Evolutionary conservation across 2,329 filamentous ascomycete species (phyloP).

Genomic region (Fusarium concolor): DNA sequence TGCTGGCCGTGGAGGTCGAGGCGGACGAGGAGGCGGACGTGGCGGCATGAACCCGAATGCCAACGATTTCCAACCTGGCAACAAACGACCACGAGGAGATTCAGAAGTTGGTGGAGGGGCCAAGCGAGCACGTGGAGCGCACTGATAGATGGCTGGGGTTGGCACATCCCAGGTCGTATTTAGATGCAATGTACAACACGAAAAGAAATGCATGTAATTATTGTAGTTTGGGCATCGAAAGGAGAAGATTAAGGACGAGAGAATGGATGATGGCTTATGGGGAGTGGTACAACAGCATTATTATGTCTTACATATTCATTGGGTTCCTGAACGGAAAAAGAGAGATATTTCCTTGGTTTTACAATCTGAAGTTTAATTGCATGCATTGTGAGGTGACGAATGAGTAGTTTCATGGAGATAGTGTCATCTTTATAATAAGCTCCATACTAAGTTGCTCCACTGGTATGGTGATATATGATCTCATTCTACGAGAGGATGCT

Average conservation of each 20-base stretch:
- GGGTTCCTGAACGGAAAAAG: slow-evolving; percentile 43
- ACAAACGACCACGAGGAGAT: slow-evolving; percentile 68
- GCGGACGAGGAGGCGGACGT: slow-evolving; percentile 59
- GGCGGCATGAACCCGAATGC: slow-evolving; percentile 62
- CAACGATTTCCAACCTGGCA: slow-evolving; percentile 68
- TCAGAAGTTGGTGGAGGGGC: slow-evolving; percentile 56
- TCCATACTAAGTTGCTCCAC: not conserved
- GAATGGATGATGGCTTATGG: slow-evolving; percentile 21
- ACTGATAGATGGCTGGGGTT: slow-evolving; percentile 42
- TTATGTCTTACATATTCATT: slow-evolving; percentile 32
- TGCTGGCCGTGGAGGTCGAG: slow-evolving; percentile 53
- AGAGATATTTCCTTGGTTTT: slow-evolving; percentile 36
- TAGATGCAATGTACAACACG: slow-evolving; percentile 41
- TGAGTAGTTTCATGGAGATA: not conserved
- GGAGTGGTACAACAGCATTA: slow-evolving; percentile 31
- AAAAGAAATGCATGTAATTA: slow-evolving; percentile 41
- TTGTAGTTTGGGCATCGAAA: slow-evolving; percentile 29
- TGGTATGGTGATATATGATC: not conserved
- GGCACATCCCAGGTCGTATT: slow-evolving; percentile 1
- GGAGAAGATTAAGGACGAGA: slow-evolving; percentile 26
- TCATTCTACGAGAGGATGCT: not conserved
- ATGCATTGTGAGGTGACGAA: not conserved
- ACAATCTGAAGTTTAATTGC: not conserved
- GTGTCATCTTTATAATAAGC: not conserved
- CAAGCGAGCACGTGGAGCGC: slow-evolving; percentile 57